phyloP scores from a whole-genome alignment of 140 eudicot species.

The Flaveria floridana region DNA sequence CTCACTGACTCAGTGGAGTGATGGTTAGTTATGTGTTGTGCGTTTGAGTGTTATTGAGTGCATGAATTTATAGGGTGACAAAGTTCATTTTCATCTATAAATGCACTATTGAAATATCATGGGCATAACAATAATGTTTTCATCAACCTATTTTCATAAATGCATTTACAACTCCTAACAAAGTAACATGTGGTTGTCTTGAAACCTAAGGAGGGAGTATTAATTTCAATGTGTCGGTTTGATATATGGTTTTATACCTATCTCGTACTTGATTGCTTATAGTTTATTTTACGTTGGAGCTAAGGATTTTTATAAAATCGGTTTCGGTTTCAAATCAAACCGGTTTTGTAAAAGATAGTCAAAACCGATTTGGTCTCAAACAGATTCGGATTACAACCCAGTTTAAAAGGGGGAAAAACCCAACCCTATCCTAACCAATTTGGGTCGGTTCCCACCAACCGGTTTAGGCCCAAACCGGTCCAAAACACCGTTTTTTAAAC shows the following conservation, averaged over 20 bases:
- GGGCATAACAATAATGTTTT: neutral
- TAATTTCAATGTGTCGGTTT: neutral
- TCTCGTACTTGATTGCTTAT: neutral
- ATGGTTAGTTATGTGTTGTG: neutral
- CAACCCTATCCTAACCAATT: no score
- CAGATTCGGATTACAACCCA: no score
- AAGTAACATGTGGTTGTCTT: constrained; percentile 7
- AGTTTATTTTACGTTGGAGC: neutral
- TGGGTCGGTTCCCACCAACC: no score
- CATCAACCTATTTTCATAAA: neutral
- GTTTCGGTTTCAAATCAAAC: no score
- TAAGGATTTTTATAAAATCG: no score
- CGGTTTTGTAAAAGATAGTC: no score
- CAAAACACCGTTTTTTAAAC: no score
- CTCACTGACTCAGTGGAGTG: neutral
- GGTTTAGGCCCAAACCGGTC: no score
- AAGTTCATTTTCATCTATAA: neutral
- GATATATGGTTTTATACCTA: neutral
- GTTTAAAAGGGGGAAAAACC: no score
- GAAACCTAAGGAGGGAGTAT: neutral
- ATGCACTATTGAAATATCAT: neutral
- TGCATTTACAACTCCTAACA: neutral
- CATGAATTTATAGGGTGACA: neutral
- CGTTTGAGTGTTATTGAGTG: neutral
- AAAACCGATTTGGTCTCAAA: no score